Base-by-base conservation (phyloP, 352 stramenopile genomes). In the Phytophthora syringae region DNA sequence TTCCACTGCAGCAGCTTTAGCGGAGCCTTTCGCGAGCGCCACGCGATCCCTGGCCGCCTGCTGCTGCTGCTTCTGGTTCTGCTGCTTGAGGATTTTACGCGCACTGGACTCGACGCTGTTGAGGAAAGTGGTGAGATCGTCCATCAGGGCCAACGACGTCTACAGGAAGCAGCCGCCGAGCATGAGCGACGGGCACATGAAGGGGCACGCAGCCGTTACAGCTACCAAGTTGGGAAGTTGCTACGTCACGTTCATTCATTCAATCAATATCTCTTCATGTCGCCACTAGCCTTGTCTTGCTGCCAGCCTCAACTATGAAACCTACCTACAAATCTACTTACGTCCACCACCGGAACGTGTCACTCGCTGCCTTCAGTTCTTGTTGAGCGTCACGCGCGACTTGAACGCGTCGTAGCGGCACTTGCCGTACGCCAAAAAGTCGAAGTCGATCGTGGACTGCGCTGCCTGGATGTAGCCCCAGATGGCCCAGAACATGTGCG, bases 391-490 rank as follows among this genome's bases (percentile, higher is more conserved):
- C 34, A 82, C 64, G 52, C 74, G 74, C 16, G 76, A 85, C 66
- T 82, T 89, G 55, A 89, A 95, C 3, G 79, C 83, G 12, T 88
- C 68, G 62, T 91, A 89, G 32, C 84, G 87, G 66, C 83, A 88
- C 42, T 79, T 66, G 21, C 76, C 90, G 69, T 97, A 98, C 5
- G 66, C 79, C 21, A 97, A 21, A 59, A 96, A 98, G 77, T 98
- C 91, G 72, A 98, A 98, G 57, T 98, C 88, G 36, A 98, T 97
- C 55, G 79, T 73, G 5, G 93, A 98, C 67, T 97, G 86, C 24
- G 64, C 56, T 11, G 86, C 87, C 70, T 98, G 94, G 48, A 98
- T 93, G 70, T 95, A 88, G 10, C 89, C 88, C 94, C 93, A 98
- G 15, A 97, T 56, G 10, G 76, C 76, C 93, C 94, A 98, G 59